These are phyloP conservation scores for Apodospora peruviana DNA, from an alignment of 495 filamentous ascomycete genomes.

Conservation along the genomic window DNA sequence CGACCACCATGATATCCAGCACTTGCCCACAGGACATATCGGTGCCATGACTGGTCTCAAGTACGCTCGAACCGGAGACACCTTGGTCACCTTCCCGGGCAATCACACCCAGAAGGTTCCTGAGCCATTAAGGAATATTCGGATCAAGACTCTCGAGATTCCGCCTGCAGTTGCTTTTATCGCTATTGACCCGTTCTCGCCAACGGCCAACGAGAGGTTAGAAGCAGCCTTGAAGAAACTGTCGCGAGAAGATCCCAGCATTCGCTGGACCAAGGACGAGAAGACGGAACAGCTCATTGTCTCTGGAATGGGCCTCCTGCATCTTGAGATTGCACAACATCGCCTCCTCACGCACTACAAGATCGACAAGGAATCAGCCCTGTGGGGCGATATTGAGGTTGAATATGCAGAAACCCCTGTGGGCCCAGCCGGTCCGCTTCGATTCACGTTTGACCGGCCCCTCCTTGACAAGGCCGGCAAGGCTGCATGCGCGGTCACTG, in stretches of 20 bases:
- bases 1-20: constrained; percentile 76
- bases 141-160: constrained; percentile 81
- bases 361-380: constrained; percentile 57
- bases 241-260: constrained; percentile 86
- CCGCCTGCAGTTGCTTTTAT: constrained; percentile 96
- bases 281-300: constrained; percentile 91
- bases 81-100: constrained; percentile 67
- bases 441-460: constrained; percentile 65
- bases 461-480: constrained; percentile 74
- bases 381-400: constrained; percentile 91
- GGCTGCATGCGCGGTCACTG: constrained; percentile 64
- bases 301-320: constrained; percentile 96
- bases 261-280: constrained; percentile 78
- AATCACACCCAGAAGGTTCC: constrained; percentile 37
- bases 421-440: constrained; percentile 44
- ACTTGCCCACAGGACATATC: constrained; percentile 81
- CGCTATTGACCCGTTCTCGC: constrained; percentile 77
- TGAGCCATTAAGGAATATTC: constrained; percentile 65
- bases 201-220: constrained; percentile 71
- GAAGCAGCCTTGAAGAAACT: constrained; percentile 69
- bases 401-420: constrained; percentile 82
- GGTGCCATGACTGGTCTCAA: constrained; percentile 94
- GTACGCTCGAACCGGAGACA: constrained; percentile 86
- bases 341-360: constrained; percentile 84
- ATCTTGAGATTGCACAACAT: constrained; percentile 90